These are phyloP conservation scores for Aureobasidium sp. DNA, from an alignment of 2,329 filamentous ascomycete genomes.

Conservation along the genomic window DNA sequence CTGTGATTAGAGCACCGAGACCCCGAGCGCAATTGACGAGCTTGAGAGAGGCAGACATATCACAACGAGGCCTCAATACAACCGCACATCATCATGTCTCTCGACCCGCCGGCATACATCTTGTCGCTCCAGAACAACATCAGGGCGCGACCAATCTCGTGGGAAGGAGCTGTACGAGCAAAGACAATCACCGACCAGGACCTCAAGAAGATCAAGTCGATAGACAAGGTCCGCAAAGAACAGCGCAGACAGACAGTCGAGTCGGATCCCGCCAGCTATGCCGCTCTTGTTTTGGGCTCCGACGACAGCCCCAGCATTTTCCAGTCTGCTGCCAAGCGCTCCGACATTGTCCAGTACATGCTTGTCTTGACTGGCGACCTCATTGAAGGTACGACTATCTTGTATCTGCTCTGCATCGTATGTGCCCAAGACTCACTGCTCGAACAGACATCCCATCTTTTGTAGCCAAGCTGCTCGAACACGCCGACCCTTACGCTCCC, in stretches of 20 bases:
- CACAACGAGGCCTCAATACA: neutral
- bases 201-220: constrained; percentile 88
- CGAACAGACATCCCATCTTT: constrained; percentile 67
- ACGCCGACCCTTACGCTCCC: constrained; percentile 63
- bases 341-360: constrained; percentile 91
- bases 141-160: constrained; percentile 88
- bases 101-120: constrained; percentile 84
- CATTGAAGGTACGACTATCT: constrained; percentile 59
- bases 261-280: constrained; percentile 71
- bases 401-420: neutral
- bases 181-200: constrained; percentile 92
- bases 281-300: constrained; percentile 68
- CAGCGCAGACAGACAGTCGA: constrained; percentile 78
- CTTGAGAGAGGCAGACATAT: neutral
- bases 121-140: constrained; percentile 94
- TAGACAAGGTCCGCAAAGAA: constrained; percentile 93
- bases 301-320: constrained; percentile 64
- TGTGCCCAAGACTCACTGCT: constrained; percentile 20
- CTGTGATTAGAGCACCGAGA: neutral
- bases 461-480: constrained; percentile 66
- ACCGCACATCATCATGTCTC: constrained; percentile 58
- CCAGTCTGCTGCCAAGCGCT: constrained; percentile 74
- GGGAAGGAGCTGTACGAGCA: constrained; percentile 91
- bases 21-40: neutral
- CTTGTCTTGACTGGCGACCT: constrained; percentile 83